phyloP scores from a whole-genome alignment of 306 rosid genomes.

The Nissolia schottii region DNA sequence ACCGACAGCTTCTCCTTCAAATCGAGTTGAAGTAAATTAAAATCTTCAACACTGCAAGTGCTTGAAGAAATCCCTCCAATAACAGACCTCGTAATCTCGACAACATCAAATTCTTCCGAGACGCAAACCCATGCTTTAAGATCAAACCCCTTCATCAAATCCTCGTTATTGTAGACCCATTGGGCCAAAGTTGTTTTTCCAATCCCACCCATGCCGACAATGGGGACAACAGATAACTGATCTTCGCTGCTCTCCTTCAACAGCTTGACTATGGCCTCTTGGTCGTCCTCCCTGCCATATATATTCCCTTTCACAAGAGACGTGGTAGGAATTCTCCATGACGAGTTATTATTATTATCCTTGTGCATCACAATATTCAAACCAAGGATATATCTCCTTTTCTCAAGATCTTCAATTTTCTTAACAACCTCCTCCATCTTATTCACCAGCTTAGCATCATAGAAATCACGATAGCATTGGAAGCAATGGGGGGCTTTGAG shows the following conservation, averaged over 20 bases:
- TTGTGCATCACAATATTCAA: no score
- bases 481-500: no score
- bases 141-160: background rate
- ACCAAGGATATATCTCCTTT: no score
- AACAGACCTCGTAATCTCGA: background rate
- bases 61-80: background rate
- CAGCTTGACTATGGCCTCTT: background rate
- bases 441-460: no score
- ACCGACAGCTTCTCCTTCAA: background rate
- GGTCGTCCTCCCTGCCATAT: background rate
- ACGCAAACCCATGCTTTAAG: background rate
- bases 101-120: background rate
- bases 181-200: conserved; percentile 1
- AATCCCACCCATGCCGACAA: background rate
- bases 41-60: background rate
- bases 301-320: background rate
- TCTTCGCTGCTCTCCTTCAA: background rate
- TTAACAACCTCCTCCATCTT: no score
- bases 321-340: no score
- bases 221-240: background rate
- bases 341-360: no score
- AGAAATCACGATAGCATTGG: no score
- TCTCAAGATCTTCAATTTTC: no score
- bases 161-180: background rate
- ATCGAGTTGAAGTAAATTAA: background rate